Evolutionary conservation across 495 filamentous ascomycete species (phyloP), one percentile per base, ranked within the genome.

Genomic region (Penicillium manginii): DNA sequence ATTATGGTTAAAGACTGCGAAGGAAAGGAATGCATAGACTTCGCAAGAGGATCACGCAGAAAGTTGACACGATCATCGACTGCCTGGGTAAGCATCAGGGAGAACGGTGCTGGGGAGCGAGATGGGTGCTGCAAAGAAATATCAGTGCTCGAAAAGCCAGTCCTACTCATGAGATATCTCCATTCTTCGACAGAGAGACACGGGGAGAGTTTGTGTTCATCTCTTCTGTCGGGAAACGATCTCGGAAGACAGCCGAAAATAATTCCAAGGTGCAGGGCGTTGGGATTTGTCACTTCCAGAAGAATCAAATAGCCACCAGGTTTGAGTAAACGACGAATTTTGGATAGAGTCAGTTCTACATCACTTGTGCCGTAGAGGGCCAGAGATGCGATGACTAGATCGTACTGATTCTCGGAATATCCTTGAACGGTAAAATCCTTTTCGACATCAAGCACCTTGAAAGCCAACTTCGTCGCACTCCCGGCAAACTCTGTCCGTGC

Each of bases 291-390:
- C 4, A 81, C 19, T 53, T 86, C 84, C 0, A 76, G 43, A 4
- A 84, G 18, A 0, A 85, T 17, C 1, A 86, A 58, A 52, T 76
- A 77, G 2, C 84, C 84, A 19, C 82, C 84, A 8, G 84, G 83
- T 50, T 79, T 82, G 12, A 88, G 53, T 0, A 88, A 64, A 7
- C 60, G 60, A 11, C 70, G 67, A 26, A 69, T 58, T 21, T 69
- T 68, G 10, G 43, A 31, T 0, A 73, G 46, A 0, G 71, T 74
- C 0, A 37, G 33, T 9, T 74, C 65, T 0, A 73, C 42, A 7
- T 59, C 64, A 9, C 52, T 53, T 0, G 73, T 67, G 0, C 73
- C 71, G 15, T 69, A 64, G 1, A 73, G 52, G 8, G 62, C 59
- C 4, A 69, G 32, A 0, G 68, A 63, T 1, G 65, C 68, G 33